phyloP scores from a whole-genome alignment of 495 filamentous ascomycete genomes.

The Darksidea phi region DNA sequence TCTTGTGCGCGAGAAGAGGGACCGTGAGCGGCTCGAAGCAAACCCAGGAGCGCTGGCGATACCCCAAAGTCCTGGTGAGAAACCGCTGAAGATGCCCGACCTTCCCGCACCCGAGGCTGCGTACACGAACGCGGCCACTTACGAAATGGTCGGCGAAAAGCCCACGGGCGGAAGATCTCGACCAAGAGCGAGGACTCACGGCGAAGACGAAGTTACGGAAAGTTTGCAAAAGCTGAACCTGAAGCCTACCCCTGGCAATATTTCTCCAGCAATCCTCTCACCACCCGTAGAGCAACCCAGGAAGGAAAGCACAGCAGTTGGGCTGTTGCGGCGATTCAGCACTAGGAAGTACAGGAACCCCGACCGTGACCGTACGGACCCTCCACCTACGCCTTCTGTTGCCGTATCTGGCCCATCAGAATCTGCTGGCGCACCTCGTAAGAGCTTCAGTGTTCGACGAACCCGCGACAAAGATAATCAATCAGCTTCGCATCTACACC shows the following conservation, averaged over 20 bases:
- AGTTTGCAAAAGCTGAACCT: conserved; percentile 70
- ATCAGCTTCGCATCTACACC: conserved; percentile 54
- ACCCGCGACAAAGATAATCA: conserved; percentile 61
- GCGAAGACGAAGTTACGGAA: conserved; percentile 86
- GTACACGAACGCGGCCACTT: conserved; percentile 78
- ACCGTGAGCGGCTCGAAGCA: conserved; percentile 69
- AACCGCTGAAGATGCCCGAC: conserved; percentile 66
- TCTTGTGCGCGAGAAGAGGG: conserved; percentile 89
- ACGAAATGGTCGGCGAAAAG: conserved; percentile 80
- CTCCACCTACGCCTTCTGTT: conserved; percentile 65
- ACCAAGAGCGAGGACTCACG: conserved; percentile 87
- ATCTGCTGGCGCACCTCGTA: conserved; percentile 59
- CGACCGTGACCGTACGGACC: conserved; percentile 56
- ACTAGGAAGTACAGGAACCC: conserved; percentile 69
- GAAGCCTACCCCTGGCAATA: conserved; percentile 52
- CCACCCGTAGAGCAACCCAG: conserved; percentile 63
- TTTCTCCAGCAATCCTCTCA: conserved; percentile 56
- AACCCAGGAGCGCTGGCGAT: conserved; percentile 61
- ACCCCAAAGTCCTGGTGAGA: conserved; percentile 57
- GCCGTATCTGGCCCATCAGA: conserved; percentile 73
- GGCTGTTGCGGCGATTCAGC: conserved; percentile 87
- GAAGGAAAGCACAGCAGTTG: conserved; percentile 83
- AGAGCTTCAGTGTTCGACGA: conserved; percentile 79
- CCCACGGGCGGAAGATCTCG: conserved; percentile 74
- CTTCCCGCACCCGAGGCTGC: conserved; percentile 81